Percentiles rank a stretch among this genome's conserved stretches.
These are phyloP conservation scores for Salix viminalis DNA, from an alignment of 345 rosid species.

Conservation along the genomic window DNA sequence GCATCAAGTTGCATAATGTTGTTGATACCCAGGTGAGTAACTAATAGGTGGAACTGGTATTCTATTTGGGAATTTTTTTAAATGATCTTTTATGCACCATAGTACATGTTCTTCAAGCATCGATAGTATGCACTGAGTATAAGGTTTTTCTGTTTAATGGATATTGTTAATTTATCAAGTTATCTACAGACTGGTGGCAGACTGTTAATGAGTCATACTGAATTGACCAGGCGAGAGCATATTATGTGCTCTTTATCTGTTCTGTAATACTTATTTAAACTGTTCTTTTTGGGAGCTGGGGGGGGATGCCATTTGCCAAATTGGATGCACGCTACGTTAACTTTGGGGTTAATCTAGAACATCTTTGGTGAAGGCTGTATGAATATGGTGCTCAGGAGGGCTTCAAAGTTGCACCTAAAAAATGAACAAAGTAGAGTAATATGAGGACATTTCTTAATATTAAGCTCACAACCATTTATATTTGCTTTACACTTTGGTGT, in stretches of 20 bases:
- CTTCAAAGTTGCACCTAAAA: neutral
- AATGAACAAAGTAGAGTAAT: neutral
- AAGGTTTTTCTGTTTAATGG: too few species aligned
- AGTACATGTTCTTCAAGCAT: neutral
- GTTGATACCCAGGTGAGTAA: conserved; percentile 79
- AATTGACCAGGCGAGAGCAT: too few species aligned
- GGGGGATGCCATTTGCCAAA: too few species aligned
- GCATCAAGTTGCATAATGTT: conserved; percentile 77
- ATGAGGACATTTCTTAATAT: neutral
- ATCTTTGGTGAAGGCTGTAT: too few species aligned
- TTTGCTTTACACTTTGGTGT: neutral
- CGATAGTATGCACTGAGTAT: neutral
- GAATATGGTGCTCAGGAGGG: neutral
- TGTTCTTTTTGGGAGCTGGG: too few species aligned
- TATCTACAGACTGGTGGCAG: too few species aligned
- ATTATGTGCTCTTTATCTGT: too few species aligned
- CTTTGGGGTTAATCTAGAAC: too few species aligned
- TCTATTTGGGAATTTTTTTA: neutral
- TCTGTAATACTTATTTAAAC: too few species aligned
- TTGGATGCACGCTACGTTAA: too few species aligned
- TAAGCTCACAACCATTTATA: neutral
- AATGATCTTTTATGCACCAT: neutral
- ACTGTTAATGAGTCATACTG: too few species aligned
- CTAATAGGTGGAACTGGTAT: neutral
- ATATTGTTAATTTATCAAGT: too few species aligned